These are phyloP conservation scores for Cercospora beticola DNA, from an alignment of 2,329 filamentous ascomycete species.

Conservation along the genomic window DNA sequence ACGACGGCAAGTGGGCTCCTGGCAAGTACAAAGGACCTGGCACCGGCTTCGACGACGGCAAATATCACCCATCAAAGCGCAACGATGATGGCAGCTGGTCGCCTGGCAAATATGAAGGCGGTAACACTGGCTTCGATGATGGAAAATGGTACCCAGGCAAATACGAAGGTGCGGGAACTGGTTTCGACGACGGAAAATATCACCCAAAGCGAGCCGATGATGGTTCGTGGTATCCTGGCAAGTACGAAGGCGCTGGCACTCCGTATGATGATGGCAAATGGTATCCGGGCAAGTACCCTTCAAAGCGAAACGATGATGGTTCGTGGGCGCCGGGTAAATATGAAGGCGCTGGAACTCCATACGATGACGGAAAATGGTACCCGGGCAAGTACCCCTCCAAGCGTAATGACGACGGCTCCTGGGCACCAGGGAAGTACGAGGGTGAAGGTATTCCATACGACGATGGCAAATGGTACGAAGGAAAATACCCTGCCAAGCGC, in stretches of 20 bases:
- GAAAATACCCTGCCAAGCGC: background rate
- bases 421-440: too few species aligned
- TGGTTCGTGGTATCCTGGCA: background rate
- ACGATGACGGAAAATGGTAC: background rate
- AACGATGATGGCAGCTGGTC: background rate
- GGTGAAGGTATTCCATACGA: too few species aligned
- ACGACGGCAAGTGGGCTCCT: constrained; percentile 1
- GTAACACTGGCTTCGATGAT: background rate
- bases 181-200: constrained; percentile 1
- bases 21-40: background rate
- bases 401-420: background rate
- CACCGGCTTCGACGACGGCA: background rate
- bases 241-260: background rate
- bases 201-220: background rate
- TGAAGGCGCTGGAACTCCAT: background rate
- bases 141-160: background rate
- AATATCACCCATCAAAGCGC: background rate
- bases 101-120: background rate
- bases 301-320: background rate
- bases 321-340: background rate
- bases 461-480: background rate
- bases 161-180: background rate
- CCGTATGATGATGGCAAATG: background rate
- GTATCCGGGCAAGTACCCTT: background rate
- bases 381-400: too few species aligned